These are phyloP conservation scores for Roridomyces roridus DNA, from an alignment of 768 basidiomycete genomes.

Conservation along the genomic window DNA sequence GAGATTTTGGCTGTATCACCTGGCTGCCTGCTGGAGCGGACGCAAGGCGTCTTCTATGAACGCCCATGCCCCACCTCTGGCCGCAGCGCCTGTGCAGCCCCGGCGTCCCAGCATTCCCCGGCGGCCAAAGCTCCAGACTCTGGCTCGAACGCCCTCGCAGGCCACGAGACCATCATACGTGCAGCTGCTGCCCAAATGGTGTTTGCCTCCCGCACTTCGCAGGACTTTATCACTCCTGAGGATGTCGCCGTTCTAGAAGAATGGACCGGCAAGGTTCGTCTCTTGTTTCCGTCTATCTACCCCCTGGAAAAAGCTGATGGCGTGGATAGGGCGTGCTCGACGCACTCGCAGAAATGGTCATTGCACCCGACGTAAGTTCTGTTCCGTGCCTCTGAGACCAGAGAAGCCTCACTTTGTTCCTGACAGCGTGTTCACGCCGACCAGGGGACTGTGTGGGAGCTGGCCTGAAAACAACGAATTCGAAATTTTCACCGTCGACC, in stretches of 20 bases:
- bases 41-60: constrained; percentile 32
- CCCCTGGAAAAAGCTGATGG: constrained; percentile 2
- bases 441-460: constrained; percentile 64
- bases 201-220: constrained; percentile 76
- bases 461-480: too few relatives aligned
- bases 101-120: constrained; percentile 36
- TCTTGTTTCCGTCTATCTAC: constrained; percentile 49
- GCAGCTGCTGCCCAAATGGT: constrained; percentile 86
- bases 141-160: constrained; percentile 25
- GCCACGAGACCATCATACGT: constrained; percentile 53
- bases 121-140: constrained; percentile 15
- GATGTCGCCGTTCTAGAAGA: constrained; percentile 64
- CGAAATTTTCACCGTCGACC: too few relatives aligned
- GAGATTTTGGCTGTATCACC: constrained; percentile 84
- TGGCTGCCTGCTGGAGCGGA: constrained; percentile 71
- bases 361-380: constrained; percentile 64
- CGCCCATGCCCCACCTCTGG: constrained; percentile 44
- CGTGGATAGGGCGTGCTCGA: constrained; percentile 57
- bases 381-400: constrained; percentile 28
- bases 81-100: constrained; percentile 50
- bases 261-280: constrained; percentile 59
- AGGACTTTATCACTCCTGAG: constrained; percentile 77
- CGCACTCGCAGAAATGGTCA: constrained; percentile 54
- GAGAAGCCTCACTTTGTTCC: constrained; percentile 9
- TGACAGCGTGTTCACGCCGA: constrained; percentile 49